These are phyloP conservation scores for Tephrocybe sp. DNA, from an alignment of 768 basidiomycete species.

Conservation along the genomic window DNA sequence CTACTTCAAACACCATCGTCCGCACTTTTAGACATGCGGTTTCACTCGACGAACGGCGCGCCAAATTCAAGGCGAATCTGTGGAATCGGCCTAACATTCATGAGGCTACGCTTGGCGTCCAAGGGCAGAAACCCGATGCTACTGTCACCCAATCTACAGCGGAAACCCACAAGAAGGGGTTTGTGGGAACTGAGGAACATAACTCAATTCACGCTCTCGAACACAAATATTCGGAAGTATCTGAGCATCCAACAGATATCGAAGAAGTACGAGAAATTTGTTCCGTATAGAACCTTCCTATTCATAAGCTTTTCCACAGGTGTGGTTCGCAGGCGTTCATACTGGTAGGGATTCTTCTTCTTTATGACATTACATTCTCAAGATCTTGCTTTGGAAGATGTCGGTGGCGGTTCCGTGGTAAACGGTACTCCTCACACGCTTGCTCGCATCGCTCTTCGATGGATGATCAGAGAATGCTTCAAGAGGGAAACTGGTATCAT, in stretches of 20 bases:
- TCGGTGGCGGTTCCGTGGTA: constrained; percentile 31
- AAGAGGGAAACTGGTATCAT: constrained; percentile 57
- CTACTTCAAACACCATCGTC: constrained; percentile 40
- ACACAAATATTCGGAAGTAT: constrained; percentile 22
- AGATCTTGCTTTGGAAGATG: constrained; percentile 16
- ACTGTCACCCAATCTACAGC: not conserved
- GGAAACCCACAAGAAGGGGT: not conserved
- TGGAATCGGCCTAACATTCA: constrained; percentile 29
- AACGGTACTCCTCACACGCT: constrained; percentile 47
- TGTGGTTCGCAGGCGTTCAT: constrained; percentile 48
- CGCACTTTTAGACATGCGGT: constrained; percentile 48
- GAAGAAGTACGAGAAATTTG: constrained; percentile 29
- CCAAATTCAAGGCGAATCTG: constrained; percentile 43
- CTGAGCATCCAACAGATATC: constrained; percentile 30
- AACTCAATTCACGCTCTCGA: constrained; percentile 18
- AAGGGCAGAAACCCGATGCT: constrained; percentile 15
- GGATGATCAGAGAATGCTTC: constrained; percentile 78
- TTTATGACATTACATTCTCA: not conserved
- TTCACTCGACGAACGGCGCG: constrained; percentile 46
- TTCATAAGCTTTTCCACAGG: constrained; percentile 14
- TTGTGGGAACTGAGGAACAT: constrained; percentile 1
- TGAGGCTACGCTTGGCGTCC: constrained; percentile 29
- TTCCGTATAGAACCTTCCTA: no score
- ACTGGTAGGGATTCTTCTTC: constrained; percentile 22
- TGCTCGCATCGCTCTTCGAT: constrained; percentile 53